These are phyloP conservation scores for Fusarium euwallaceae DNA, from an alignment of 2,329 filamentous ascomycete species.

Conservation along the genomic window DNA sequence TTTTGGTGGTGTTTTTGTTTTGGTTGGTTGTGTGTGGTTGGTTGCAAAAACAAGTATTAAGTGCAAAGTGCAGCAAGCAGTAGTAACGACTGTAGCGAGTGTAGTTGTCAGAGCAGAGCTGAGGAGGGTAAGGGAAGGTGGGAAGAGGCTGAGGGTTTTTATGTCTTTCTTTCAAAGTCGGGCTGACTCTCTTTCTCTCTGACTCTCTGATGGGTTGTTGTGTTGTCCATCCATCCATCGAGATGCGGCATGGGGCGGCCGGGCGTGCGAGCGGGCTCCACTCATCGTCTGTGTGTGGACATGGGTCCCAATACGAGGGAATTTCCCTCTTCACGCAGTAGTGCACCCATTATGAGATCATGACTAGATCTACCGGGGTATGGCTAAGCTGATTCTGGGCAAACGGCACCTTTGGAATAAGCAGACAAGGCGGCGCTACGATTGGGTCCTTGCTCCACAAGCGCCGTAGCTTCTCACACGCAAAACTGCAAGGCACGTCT, in stretches of 20 bases:
- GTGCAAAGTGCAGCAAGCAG: slow-evolving; percentile 22
- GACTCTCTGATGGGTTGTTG: not conserved
- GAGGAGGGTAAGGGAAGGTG: not conserved
- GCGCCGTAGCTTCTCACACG: not conserved
- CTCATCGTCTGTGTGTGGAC: not conserved
- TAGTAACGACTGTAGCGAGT: slow-evolving; percentile 38
- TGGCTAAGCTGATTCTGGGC: not conserved
- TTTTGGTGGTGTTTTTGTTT: too few relatives aligned
- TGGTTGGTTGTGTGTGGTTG: too few relatives aligned
- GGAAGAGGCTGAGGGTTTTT: slow-evolving; percentile 28
- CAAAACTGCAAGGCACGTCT: slow-evolving; percentile 1
- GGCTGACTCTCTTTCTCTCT: not conserved
- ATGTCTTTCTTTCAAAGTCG: slow-evolving; percentile 1
- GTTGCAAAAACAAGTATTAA: slow-evolving; percentile 25
- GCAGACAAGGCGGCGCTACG: not conserved
- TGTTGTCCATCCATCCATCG: not conserved
- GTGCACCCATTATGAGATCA: slow-evolving; percentile 36
- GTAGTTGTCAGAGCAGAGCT: slow-evolving; percentile 26
- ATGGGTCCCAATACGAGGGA: slow-evolving; percentile 25
- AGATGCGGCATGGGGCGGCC: slow-evolving; percentile 4
- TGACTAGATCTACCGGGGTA: slow-evolving; percentile 11
- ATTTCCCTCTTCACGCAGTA: slow-evolving; percentile 25
- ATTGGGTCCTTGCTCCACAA: not conserved
- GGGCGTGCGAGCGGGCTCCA: too few relatives aligned
- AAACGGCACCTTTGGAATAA: not conserved